phyloP scores from a whole-genome alignment of 1,284 basidiomycete species.

The Apiotrichum gamsii region DNA sequence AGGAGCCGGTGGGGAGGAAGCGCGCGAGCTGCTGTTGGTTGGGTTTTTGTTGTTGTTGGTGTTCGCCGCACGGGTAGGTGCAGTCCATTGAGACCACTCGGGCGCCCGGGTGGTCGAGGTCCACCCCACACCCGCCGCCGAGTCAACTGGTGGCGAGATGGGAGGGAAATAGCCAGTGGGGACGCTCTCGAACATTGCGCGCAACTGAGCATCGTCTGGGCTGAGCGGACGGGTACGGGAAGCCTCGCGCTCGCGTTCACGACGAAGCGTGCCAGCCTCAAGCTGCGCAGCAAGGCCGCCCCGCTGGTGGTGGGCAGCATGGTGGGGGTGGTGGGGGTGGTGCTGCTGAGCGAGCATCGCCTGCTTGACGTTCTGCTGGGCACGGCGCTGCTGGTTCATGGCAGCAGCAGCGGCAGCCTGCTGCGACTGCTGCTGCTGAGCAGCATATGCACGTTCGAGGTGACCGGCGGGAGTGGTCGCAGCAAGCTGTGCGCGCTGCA shows the following conservation, averaged over 20 bases:
- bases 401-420: no score
- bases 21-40: conserved; percentile 6
- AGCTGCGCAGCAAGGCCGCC: conserved; percentile 25
- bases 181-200: conserved; percentile 29
- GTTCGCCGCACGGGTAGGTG: background rate
- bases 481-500: conserved; percentile 21
- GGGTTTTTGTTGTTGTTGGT: conserved; percentile 8
- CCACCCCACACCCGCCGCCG: conserved; percentile 16
- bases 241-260: conserved; percentile 15
- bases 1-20: background rate
- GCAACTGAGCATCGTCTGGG: conserved; percentile 20
- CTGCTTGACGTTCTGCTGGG: conserved; percentile 12
- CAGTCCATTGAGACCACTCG: conserved; percentile 9
- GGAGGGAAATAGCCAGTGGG: conserved; percentile 13
- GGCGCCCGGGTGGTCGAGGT: conserved; percentile 7
- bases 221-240: conserved; percentile 9
- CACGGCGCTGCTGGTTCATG: conserved; percentile 13
- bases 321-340: background rate
- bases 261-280: conserved; percentile 19
- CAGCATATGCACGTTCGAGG: conserved; percentile 7
- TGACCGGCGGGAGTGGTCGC: conserved; percentile 4
- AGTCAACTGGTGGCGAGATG: conserved; percentile 13
- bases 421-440: conserved; percentile 17
- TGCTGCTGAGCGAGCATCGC: conserved; percentile 17
- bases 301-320: conserved; percentile 11